These are phyloP conservation scores for Stagonosporopsis chrysanthemi DNA, from an alignment of 2,329 filamentous ascomycete species.

Conservation along the genomic window DNA sequence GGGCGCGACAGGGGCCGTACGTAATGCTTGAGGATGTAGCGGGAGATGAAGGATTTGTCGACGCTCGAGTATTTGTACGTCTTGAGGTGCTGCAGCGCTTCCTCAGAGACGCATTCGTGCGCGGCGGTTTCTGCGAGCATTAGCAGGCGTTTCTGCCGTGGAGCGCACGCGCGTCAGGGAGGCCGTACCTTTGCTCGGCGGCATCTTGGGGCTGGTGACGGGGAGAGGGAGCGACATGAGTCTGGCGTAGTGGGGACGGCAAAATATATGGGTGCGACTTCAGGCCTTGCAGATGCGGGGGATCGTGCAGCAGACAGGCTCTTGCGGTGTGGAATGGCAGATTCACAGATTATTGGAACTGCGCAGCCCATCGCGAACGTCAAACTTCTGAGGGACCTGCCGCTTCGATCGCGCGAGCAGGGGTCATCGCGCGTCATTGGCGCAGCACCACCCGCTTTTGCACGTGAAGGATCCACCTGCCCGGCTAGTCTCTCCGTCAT, in stretches of 20 bases:
- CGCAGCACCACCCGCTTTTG: slow-evolving; percentile 6
- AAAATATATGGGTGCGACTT: slow-evolving; percentile 32
- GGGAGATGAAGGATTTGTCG: slow-evolving; percentile 91
- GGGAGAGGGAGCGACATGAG: slow-evolving; percentile 49
- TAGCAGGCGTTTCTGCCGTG: slow-evolving; percentile 2
- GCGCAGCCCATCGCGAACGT: slow-evolving; percentile 16
- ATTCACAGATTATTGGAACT: slow-evolving; percentile 14
- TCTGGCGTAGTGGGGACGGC: slow-evolving; percentile 25
- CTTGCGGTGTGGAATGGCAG: slow-evolving; percentile 20
- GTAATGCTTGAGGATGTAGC: slow-evolving; percentile 94
- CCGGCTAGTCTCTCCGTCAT: background rate
- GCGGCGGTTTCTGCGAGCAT: slow-evolving; percentile 63
- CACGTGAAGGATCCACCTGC: slow-evolving; percentile 15
- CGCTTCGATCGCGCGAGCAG: slow-evolving; percentile 12
- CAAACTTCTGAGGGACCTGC: slow-evolving; percentile 22
- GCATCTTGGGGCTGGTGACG: slow-evolving; percentile 49
- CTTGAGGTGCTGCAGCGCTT: slow-evolving; percentile 88
- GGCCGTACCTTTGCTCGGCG: slow-evolving; percentile 45
- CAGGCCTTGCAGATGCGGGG: slow-evolving; percentile 26
- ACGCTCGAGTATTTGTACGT: slow-evolving; percentile 97
- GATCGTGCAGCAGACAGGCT: slow-evolving; percentile 16
- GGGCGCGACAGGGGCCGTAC: slow-evolving; percentile 62
- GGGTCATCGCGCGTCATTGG: slow-evolving; percentile 19
- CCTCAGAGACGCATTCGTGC: slow-evolving; percentile 80
- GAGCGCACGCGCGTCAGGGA: slow-evolving; percentile 11